Base-by-base conservation (phyloP, 768 basidiomycete species). In the Erythrobasidium yunnanense region DNA sequence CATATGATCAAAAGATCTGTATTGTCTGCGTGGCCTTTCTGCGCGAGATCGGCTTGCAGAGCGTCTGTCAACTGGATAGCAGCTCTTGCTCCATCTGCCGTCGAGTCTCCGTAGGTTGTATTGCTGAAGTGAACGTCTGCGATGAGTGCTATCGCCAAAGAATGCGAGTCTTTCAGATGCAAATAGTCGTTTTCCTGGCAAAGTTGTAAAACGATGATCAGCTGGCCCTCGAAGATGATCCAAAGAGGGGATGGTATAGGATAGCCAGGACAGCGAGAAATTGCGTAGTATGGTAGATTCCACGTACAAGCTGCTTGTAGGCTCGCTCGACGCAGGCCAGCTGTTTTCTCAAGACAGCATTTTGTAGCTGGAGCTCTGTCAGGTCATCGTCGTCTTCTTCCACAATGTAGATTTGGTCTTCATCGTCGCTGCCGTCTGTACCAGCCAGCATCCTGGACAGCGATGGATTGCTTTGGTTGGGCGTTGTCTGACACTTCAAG, bases 121-220 rank as follows among this genome's bases (percentile, higher is more conserved):
- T 11, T 42, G n/a, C 25, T 4, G 42, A 58, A 46, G 4, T 58
- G 34, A 20, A 58, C 34, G 22, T 47, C 56, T 46, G 35, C 38
- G 8, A 58, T 25, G 35, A 33, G 22, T 22, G 56, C 56, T 6
- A 58, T 42, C 25, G 34, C 34, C 38, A 46, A 11, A 13, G 54
- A 34, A 49, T 63, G 29, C 7, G 46, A n/a, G 13, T 45, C 30
- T 32, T 51, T 63, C 25, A 63, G 29, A 17, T n/a, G 23, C 13
- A 63, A 29, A 25, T 63, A 63, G 3, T 63, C 60, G 22, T 63
- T 49, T 27, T 63, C 60, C 60, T 63, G 47, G 18, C 18, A 25
- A 30, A 29, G 25, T 2, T 46, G 6, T 4, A 32, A 49, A 22
- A n/a, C 23, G 30, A 25, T 25, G 4, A 33, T 62, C 46, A 49